A percentile compares a stretch with the other conserved stretches of the same genome.
These are phyloP conservation scores for Elaeis guineensis DNA, from an alignment of 176 grass and related monocot genomes.

Conservation along the genomic window DNA sequence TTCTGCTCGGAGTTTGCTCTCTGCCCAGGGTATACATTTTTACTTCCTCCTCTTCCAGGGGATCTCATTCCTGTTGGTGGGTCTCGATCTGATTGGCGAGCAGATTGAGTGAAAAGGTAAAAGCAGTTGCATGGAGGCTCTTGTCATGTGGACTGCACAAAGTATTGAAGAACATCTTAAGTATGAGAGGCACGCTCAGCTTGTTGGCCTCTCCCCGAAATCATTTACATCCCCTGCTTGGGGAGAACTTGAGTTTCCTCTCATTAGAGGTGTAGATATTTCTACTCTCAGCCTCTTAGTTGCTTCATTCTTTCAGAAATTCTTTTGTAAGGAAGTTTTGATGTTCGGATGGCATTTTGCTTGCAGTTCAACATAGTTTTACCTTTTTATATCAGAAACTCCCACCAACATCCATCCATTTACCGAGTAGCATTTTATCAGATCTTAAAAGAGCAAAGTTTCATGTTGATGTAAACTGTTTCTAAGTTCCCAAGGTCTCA, in stretches of 20 bases:
- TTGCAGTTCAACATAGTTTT: constrained; percentile 11
- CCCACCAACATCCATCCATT: too few relatives aligned
- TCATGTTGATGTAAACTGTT: too few relatives aligned
- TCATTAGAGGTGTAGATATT: constrained; percentile 28
- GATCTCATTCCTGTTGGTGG: constrained; percentile 38
- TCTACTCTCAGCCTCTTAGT: constrained; percentile 23
- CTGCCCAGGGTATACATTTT: constrained; percentile 41
- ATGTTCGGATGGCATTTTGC: constrained; percentile 12
- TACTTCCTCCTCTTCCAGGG: constrained; percentile 49
- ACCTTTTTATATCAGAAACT: constrained; percentile 13
- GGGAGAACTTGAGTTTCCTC: neutral
- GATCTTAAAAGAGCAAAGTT: too few relatives aligned
- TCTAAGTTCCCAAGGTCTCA: too few relatives aligned
- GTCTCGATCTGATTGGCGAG: constrained; percentile 41
- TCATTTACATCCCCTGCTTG: too few relatives aligned
- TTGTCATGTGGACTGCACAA: neutral
- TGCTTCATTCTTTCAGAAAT: constrained; percentile 26
- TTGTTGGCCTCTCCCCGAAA: neutral
- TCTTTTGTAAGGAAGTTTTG: constrained; percentile 38
- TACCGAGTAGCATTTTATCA: too few relatives aligned
- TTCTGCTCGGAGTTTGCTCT: constrained; percentile 37
- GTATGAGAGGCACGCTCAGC: neutral
- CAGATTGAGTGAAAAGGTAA: constrained; percentile 25
- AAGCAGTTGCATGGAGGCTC: neutral
- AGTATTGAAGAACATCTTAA: constrained; percentile 3